Base-by-base conservation (phyloP, 2,329 filamentous ascomycete genomes). In the Aspergillus ibericus region DNA sequence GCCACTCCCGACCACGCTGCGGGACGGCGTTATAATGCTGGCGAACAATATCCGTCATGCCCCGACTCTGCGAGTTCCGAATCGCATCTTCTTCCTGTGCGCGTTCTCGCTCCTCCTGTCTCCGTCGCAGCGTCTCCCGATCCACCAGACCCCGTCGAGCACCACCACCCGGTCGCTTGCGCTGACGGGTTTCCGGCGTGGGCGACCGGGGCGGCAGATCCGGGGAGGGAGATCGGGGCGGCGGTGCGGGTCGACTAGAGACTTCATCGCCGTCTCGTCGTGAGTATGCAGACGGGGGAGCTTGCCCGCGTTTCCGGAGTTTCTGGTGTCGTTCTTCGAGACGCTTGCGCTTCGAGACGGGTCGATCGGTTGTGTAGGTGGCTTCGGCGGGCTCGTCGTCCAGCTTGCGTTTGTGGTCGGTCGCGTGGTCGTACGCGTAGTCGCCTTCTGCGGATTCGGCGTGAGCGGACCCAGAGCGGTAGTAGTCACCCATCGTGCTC, bases 21-120 rank as follows among this genome's bases (percentile, higher is more conserved):
- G 93, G 93, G 0, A 98, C 93, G 36, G 90, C 88, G 76, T 99
- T 99, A 82, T 99, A 99, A 76, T 97, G 93, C 65, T 96, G 88
- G 52, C 88, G 86, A 50, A 98, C 95, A 7, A 96, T 88, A 70
- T 98, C 92, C 67, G 93, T 87, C 42, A 91, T 87, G 44, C 87
- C 88, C 51, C 87, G 78, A 27, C 77, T 77, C 34, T 70, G 71
- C 13, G 73, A 68, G 34, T 58, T 66, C 22, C 66, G 70, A 61
- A 74, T 67, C 1, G 74, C 73, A 47, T 78, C 76, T 53, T 73
- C 71, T 59, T 72, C 68, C 58, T 72, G 69, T 40, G 76, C 75
- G 27, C 77, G 74, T 53, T 80, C 78, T 25, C 76, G 72, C 58
- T 78, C 77, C 61, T 78, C 77, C 64, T 76, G 78, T 65, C 72